These are phyloP conservation scores for Cladophialophora yegresii DNA, from an alignment of 2,329 filamentous ascomycete species.

Conservation along the genomic window DNA sequence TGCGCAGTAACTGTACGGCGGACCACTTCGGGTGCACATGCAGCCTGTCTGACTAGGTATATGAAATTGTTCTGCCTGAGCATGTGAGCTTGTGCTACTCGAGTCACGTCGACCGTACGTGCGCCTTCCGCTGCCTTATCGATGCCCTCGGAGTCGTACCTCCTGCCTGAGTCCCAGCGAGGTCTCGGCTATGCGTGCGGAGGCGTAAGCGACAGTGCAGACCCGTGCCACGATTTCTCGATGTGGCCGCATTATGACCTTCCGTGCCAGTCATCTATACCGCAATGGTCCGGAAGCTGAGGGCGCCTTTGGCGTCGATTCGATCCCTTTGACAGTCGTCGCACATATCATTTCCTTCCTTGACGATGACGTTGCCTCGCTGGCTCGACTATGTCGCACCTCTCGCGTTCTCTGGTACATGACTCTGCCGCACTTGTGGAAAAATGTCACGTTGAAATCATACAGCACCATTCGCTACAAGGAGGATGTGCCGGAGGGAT, in stretches of 20 bases:
- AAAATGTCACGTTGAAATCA: conserved; percentile 57
- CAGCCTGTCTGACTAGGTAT: background rate
- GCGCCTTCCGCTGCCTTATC: background rate
- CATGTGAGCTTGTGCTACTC: background rate
- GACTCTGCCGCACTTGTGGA: conserved; percentile 63
- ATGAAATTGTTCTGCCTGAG: conserved; percentile 8
- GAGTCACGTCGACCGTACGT: background rate
- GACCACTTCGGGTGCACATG: background rate
- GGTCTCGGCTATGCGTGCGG: background rate
- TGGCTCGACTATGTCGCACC: conserved; percentile 61
- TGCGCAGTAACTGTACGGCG: background rate
- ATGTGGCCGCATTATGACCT: conserved; percentile 31
- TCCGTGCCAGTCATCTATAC: conserved; percentile 27
- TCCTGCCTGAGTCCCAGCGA: background rate
- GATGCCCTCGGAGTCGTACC: background rate
- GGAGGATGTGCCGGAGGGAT: conserved; percentile 60
- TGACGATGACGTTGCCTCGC: conserved; percentile 59
- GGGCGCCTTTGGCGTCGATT: conserved; percentile 30
- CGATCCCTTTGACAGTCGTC: conserved; percentile 60
- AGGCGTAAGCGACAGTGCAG: background rate
- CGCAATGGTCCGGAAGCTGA: conserved; percentile 31
- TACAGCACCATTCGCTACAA: conserved; percentile 62
- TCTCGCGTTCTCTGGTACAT: conserved; percentile 66
- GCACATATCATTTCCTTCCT: conserved; percentile 59
- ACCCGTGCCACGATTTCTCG: background rate